Evolutionary conservation across 768 basidiomycete species (phyloP).

Genomic region (Mycena venus): DNA sequence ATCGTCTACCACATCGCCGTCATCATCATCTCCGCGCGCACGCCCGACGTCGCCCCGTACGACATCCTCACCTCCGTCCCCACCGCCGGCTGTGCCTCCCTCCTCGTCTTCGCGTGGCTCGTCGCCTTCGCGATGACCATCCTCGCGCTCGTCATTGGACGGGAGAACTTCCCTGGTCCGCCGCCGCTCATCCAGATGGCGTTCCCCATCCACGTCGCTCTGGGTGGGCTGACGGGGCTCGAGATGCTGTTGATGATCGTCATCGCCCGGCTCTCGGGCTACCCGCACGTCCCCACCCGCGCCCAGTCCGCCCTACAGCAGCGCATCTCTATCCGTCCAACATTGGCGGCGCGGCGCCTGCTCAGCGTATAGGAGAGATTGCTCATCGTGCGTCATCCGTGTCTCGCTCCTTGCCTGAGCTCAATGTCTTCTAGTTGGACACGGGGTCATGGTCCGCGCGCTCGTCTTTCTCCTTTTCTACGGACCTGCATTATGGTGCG

Average conservation of each 20-base stretch:
- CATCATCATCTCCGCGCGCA: slow-evolving; percentile 20
- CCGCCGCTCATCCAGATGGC: slow-evolving; percentile 21
- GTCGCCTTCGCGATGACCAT: slow-evolving; percentile 26
- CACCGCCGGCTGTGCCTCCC: slow-evolving; percentile 27
- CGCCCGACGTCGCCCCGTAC: not conserved
- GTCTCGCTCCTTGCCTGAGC: not conserved
- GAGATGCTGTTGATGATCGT: slow-evolving; percentile 7
- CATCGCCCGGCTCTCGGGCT: slow-evolving; percentile 20
- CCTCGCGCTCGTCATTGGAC: slow-evolving; percentile 18
- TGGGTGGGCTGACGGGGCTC: slow-evolving; percentile 12
- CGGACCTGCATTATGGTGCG: no score
- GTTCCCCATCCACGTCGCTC: slow-evolving; percentile 20
- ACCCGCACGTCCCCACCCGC: not conserved
- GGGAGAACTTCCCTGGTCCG: slow-evolving; percentile 24
- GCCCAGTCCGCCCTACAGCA: slow-evolving; percentile 1
- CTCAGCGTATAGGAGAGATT: not conserved
- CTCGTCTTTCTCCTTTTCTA: no score
- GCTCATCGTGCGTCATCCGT: not conserved
- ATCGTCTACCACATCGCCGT: slow-evolving; percentile 29
- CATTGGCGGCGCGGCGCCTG: not conserved
- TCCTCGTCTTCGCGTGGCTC: slow-evolving; percentile 32
- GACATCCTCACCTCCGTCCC: slow-evolving; percentile 16
- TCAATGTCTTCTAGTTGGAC: not conserved
- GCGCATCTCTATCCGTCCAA: slow-evolving; percentile 10
- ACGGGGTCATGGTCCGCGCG: no score